Conservation (phyloP, 345 rosid species). For the Gossypium ekmanianum region DNA sequence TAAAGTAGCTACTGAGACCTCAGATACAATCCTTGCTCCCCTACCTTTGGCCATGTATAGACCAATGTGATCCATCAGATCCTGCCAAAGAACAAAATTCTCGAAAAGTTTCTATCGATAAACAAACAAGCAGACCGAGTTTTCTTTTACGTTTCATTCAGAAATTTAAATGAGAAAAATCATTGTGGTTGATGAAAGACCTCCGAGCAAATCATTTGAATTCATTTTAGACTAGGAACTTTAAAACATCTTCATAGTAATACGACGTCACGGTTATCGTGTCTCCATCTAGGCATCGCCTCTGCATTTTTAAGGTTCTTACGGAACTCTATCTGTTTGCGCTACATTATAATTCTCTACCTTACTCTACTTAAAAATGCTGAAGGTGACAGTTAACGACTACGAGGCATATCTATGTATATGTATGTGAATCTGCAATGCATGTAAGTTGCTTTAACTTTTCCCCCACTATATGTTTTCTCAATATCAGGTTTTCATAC, state of each 20-base stretch:
- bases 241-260: neutral
- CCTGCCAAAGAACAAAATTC: conserved; percentile 37
- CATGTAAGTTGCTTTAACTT: neutral
- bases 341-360: too few species aligned
- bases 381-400: too few species aligned
- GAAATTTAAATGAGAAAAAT: neutral
- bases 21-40: conserved; percentile 84
- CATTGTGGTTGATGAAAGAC: neutral
- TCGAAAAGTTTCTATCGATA: neutral
- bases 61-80: conserved; percentile 84
- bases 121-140: neutral
- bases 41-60: conserved; percentile 75
- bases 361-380: too few species aligned
- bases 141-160: neutral
- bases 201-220: neutral
- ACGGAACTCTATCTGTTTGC: too few species aligned
- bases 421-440: neutral
- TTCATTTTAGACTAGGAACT: neutral
- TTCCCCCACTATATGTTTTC: neutral
- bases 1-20: conserved; percentile 38
- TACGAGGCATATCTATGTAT: too few species aligned
- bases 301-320: too few species aligned
- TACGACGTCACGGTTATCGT: too few species aligned
- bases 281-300: too few species aligned
- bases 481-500: neutral